phyloP scores from a whole-genome alignment of 169 alveolate genomes.

The Perkinsus chesapeaki region DNA sequence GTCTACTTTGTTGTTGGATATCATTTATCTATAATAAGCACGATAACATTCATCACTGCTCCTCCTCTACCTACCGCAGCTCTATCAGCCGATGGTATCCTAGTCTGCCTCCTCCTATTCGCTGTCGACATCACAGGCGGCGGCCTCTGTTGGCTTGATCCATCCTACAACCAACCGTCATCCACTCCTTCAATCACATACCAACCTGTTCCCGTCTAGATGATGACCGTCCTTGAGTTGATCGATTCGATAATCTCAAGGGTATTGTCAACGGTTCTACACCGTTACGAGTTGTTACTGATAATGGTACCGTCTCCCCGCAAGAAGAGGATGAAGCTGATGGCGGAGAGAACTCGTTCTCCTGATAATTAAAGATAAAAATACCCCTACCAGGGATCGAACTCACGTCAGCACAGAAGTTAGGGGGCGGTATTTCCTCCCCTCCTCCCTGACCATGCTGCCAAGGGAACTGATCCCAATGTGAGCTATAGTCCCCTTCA shows the following conservation, averaged over 20 bases:
- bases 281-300: not conserved
- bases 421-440: not conserved
- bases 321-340: not conserved
- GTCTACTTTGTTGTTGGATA: not conserved
- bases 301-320: not conserved
- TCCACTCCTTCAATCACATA: too few species aligned
- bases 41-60: not conserved
- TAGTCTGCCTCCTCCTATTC: too few species aligned
- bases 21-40: not conserved
- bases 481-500: too few species aligned
- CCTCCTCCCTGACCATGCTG: not conserved
- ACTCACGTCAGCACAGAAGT: not conserved
- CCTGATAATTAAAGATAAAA: not conserved
- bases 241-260: not conserved
- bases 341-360: not conserved
- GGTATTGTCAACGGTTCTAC: not conserved
- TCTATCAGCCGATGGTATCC: too few species aligned
- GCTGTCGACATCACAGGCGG: too few species aligned
- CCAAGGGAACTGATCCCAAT: too few species aligned
- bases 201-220: too few species aligned
- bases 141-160: too few species aligned
- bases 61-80: too few species aligned
- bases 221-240: too few species aligned
- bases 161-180: too few species aligned
- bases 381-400: not conserved